phyloP scores from a whole-genome alignment of 1,284 basidiomycete genomes.

The Moniliella sp. region DNA sequence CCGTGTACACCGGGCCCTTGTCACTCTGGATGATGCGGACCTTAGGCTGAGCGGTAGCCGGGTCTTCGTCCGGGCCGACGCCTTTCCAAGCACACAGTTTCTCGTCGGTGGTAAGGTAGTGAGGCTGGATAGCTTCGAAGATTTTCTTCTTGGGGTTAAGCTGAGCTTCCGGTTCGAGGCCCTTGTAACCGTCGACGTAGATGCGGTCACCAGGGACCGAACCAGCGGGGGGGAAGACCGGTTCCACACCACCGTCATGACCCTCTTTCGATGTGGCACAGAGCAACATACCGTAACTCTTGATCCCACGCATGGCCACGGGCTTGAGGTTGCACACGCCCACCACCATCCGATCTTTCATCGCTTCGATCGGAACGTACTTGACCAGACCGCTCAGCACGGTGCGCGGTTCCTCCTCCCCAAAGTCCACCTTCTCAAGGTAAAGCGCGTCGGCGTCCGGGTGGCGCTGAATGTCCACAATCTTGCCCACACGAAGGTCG shows the following conservation, averaged over 20 bases:
- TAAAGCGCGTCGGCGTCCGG: conserved; percentile 32
- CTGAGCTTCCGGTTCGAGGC: conserved; percentile 19
- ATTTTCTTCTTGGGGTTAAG: conserved; percentile 34
- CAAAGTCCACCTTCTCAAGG: conserved; percentile 32
- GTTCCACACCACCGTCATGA: conserved; percentile 29
- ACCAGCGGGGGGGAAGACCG: conserved; percentile 24
- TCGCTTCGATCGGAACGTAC: conserved; percentile 31
- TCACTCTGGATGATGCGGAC: neutral
- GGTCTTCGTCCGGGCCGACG: conserved; percentile 13
- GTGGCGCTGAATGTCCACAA: conserved; percentile 24
- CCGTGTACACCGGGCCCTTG: neutral
- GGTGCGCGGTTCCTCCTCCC: conserved; percentile 27
- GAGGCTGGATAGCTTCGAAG: conserved; percentile 32
- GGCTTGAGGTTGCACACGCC: conserved; percentile 34
- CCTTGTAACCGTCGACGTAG: conserved; percentile 29
- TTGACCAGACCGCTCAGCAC: conserved; percentile 29
- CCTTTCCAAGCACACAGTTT: conserved; percentile 24
- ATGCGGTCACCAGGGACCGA: conserved; percentile 22
- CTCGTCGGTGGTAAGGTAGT: conserved; percentile 19
- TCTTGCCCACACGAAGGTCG: conserved; percentile 30
- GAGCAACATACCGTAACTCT: conserved; percentile 30
- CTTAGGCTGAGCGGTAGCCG: conserved; percentile 20
- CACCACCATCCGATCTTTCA: conserved; percentile 28
- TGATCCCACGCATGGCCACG: conserved; percentile 29
- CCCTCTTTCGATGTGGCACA: conserved; percentile 28